Conservation (phyloP, 1,284 basidiomycete genomes). For the Phaffia rhodozyma region DNA sequence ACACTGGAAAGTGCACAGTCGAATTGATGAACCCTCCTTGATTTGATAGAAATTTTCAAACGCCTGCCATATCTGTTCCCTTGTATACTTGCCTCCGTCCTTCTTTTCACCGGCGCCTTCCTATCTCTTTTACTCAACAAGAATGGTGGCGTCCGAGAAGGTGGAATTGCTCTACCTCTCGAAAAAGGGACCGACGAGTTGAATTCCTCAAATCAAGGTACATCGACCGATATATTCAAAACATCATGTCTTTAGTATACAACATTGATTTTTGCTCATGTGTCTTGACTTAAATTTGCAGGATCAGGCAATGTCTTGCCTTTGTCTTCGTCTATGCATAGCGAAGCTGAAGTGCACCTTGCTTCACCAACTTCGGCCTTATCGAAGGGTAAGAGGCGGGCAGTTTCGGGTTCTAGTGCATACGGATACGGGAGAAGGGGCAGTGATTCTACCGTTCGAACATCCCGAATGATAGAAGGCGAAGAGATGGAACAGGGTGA, state of each 20-base stretch:
- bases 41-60: constrained; percentile 47
- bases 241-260: too few species aligned
- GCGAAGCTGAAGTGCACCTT: too few species aligned
- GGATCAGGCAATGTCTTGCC: too few species aligned
- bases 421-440: constrained; percentile 5
- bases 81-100: constrained; percentile 62
- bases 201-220: too few species aligned
- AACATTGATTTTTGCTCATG: too few species aligned
- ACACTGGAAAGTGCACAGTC: neutral
- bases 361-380: too few species aligned
- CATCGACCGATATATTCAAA: too few species aligned
- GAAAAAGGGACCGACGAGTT: constrained; percentile 45
- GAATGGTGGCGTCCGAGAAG: constrained; percentile 75
- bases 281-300: too few species aligned
- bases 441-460: constrained; percentile 9
- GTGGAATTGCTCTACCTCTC: constrained; percentile 56
- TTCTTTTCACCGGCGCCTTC: constrained; percentile 50
- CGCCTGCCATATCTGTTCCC: constrained; percentile 86
- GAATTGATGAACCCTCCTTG: neutral
- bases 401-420: constrained; percentile 24
- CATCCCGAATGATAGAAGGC: neutral
- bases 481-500: neutral
- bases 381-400: too few species aligned
- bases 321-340: too few species aligned
- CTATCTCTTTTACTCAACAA: constrained; percentile 77